Conservation (phyloP, 768 basidiomycete species). For the Boletus rubroflammeus region DNA sequence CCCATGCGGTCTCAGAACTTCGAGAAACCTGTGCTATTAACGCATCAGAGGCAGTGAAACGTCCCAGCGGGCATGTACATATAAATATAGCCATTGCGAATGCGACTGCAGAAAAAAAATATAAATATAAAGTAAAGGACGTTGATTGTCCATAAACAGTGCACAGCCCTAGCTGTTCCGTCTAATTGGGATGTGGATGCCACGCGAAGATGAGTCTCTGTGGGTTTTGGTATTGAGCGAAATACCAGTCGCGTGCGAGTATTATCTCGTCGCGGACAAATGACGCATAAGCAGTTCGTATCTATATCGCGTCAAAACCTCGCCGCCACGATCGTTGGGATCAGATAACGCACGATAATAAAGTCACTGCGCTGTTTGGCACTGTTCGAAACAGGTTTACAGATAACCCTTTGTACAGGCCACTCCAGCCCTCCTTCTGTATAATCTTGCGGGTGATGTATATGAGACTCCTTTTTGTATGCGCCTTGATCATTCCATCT, state of each 20-base stretch:
- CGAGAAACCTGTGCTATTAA: slow-evolving; percentile 4
- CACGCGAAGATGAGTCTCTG: not conserved
- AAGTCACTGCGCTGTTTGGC: slow-evolving; percentile 93
- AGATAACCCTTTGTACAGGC: slow-evolving; percentile 90
- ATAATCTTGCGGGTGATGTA: slow-evolving; percentile 72
- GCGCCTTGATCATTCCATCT: slow-evolving; percentile 56
- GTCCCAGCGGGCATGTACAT: not conserved
- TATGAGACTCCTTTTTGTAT: slow-evolving; percentile 62
- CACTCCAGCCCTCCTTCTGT: slow-evolving; percentile 80
- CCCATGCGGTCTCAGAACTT: slow-evolving; percentile 6
- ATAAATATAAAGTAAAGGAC: slow-evolving; percentile 14
- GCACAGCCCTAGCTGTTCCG: slow-evolving; percentile 11
- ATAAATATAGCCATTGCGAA: slow-evolving; percentile 4
- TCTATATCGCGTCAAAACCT: slow-evolving; percentile 14
- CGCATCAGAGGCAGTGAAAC: slow-evolving; percentile 6
- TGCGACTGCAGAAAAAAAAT: slow-evolving; percentile 3
- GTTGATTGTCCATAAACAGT: slow-evolving; percentile 1
- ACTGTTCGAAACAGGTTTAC: slow-evolving; percentile 93
- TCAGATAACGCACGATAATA: slow-evolving; percentile 47
- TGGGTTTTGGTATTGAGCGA: slow-evolving; percentile 11
- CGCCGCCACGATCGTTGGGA: not conserved
- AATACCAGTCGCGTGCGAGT: not conserved
- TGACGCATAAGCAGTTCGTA: slow-evolving; percentile 35
- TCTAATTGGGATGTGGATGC: slow-evolving; percentile 17
- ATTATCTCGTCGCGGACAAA: slow-evolving; percentile 20